These are phyloP conservation scores for Nitzschia sp. DNA, from an alignment of 108 stramenopile species.

Conservation along the genomic window DNA sequence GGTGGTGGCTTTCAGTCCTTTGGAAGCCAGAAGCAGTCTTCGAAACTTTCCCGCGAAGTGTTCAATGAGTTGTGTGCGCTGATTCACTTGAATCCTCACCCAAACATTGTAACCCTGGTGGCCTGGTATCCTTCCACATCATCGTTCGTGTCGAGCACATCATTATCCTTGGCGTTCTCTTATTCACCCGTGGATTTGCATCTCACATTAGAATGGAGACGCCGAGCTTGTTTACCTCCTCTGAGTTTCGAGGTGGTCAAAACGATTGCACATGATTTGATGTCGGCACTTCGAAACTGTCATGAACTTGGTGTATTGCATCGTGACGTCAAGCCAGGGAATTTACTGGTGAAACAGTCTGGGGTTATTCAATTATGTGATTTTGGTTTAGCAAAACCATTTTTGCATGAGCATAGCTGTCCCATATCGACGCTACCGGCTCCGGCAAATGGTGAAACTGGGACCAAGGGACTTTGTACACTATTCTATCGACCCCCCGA, in stretches of 20 bases:
- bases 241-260: constrained; percentile 43
- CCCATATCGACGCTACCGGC: constrained; percentile 1
- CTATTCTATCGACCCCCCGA: constrained; percentile 84
- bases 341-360: constrained; percentile 57
- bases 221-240: constrained; percentile 35
- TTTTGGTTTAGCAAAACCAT: constrained; percentile 73
- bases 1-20: constrained; percentile 2
- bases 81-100: constrained; percentile 35
- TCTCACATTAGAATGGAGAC: constrained; percentile 53
- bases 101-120: constrained; percentile 44
- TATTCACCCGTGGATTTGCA: constrained; percentile 78
- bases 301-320: constrained; percentile 90
- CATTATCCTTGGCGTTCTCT: constrained; percentile 63
- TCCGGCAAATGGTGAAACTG: constrained; percentile 2
- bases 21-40: constrained; percentile 1
- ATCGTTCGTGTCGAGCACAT: not conserved
- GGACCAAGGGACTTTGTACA: constrained; percentile 59
- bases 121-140: constrained; percentile 18
- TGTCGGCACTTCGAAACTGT: constrained; percentile 85
- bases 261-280: constrained; percentile 56
- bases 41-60: constrained; percentile 29
- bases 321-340: constrained; percentile 94
- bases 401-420: not conserved
- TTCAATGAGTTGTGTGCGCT: constrained; percentile 46
- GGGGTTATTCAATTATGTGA: constrained; percentile 77